Evolutionary conservation across 2,329 filamentous ascomycete species (phyloP), one percentile per base, ranked within the genome.

Genomic region (Exserohilum turcica): DNA sequence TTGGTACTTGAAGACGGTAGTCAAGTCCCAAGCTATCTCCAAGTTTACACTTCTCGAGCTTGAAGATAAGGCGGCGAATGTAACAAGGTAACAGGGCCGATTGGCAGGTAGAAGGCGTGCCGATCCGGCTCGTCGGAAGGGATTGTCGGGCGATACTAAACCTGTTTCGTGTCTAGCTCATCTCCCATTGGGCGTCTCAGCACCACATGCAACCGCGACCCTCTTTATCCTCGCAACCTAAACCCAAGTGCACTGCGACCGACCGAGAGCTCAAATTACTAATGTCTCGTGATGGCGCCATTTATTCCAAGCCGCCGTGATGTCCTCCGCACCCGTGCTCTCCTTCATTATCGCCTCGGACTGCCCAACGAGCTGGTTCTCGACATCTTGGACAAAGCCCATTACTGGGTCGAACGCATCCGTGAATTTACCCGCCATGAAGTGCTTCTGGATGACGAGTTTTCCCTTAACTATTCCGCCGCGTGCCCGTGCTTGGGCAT

Each of bases 281-380:
- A 38, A 42, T 33, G 15, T 36, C 13, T 24, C 24, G 13, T 38
- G 8, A 50, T 52, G 44, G 40, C 27, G 21, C 28, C 35, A 28
- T 54, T 52, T 35, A 10, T 35, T 12, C 43, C 43, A 15, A 8
- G n/a, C 15, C 46, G 27, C 19, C 10, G 13, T 36, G 31, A 44
- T 35, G 40, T 44, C 19, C 29, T 44, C 31, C 31, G 16, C 42
- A 36, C 52, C 16, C 46, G 48, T 24, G 38, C 53, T 21, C 44
- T 60, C 15, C 38, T 61, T 18, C 36, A 44, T 18, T 52, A 37
- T 8, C 50, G 54, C 18, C 47, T 52, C 29, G 45, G 44, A 24
- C 48, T 64, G 15, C 61, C 56, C 7, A 59, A 46, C 19, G 56
- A 64, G 47, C 48, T 63, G n/a, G 24, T 50, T 44, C 54, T 64